These are phyloP conservation scores for Fusarium transvaalense DNA, from an alignment of 2,329 filamentous ascomycete genomes.

Conservation along the genomic window DNA sequence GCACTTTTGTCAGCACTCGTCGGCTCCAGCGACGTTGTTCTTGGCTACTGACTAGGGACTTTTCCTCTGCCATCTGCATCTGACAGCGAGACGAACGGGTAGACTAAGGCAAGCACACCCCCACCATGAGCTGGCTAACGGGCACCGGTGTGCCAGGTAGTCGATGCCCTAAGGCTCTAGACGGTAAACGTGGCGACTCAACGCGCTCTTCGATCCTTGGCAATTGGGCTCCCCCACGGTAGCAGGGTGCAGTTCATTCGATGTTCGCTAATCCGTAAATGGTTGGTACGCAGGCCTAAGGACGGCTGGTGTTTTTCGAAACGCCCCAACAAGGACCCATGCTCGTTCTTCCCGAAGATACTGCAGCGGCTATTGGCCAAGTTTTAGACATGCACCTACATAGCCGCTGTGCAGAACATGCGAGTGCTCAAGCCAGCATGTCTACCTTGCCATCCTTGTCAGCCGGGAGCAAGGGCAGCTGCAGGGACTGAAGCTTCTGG, in stretches of 20 bases:
- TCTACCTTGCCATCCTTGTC: conserved; percentile 46
- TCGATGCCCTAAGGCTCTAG: conserved; percentile 37
- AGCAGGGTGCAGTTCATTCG: conserved; percentile 26
- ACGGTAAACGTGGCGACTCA: conserved; percentile 46
- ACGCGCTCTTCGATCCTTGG: conserved; percentile 39
- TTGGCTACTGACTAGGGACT: conserved; percentile 12
- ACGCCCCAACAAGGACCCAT: conserved; percentile 49
- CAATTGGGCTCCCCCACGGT: conserved; percentile 41
- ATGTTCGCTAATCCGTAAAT: conserved; percentile 39
- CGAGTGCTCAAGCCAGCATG: conserved; percentile 56
- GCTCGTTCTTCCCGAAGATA: conserved; percentile 43
- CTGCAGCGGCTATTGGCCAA: conserved; percentile 51
- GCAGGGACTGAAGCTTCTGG: conserved; percentile 50
- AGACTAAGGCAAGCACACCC: conserved; percentile 52
- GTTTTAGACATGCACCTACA: conserved; percentile 54
- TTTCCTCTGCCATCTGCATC: conserved; percentile 47
- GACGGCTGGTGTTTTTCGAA: conserved; percentile 49
- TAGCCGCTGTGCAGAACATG: conserved; percentile 59
- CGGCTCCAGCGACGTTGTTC: conserved; percentile 27
- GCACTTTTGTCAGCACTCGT: conserved; percentile 42
- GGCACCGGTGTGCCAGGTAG: conserved; percentile 46
- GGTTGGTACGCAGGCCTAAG: conserved; percentile 33
- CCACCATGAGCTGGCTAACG: conserved; percentile 42
- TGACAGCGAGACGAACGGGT: conserved; percentile 51
- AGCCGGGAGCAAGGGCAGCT: conserved; percentile 41